Base-by-base conservation (phyloP, 495 filamentous ascomycete species). In the Annulohypoxylon stygium region DNA sequence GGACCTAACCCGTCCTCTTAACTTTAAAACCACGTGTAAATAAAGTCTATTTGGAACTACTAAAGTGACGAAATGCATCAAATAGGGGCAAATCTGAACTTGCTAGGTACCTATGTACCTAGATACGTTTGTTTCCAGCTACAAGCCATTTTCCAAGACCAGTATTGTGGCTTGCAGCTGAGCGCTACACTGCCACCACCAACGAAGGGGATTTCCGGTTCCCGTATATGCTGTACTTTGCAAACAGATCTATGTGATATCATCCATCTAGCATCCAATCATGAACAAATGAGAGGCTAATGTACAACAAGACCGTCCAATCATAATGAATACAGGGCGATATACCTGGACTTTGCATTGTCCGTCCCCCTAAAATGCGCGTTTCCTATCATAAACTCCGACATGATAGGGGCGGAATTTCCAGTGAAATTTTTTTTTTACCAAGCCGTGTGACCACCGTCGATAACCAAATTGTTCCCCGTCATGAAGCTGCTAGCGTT, bases 401-500 rank as follows among this genome's bases (percentile, higher is more conserved):
- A 47, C 25, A 57, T 16, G 5, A n/a, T 33, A 33, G 20, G 45
- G 12, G 10, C 9, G 54, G 37, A 36, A 30, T 47, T 36, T 26
- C 48, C 48, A 23, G 20, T 23, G 20, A 23, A 23, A 23, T 1
- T 0, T 23, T 23, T 23, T 23, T 23, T 23, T 23, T 75, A 80
- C 80, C 80, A 81, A 3, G 53, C 53, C 8, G 53, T 55, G 53
- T 55, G 53, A 3, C 53, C 53, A 5, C 53, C 53, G 12, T 55
- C 53, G 53, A 55, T 36, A 25, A 89, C 74, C 58, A 91, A 64
- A 48, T 89, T 87, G 16, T 80, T 86, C 0, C 90, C 90, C 0
- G 90, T 92, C 91, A 93, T 93, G 74, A 91, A 93, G 59, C 87
- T 89, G 69, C 87, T 90, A 12, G 90, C 90, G 76, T 89, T 85